phyloP scores from a whole-genome alignment of 805 yeast species.

The Grigorovia yakushimaensis region DNA sequence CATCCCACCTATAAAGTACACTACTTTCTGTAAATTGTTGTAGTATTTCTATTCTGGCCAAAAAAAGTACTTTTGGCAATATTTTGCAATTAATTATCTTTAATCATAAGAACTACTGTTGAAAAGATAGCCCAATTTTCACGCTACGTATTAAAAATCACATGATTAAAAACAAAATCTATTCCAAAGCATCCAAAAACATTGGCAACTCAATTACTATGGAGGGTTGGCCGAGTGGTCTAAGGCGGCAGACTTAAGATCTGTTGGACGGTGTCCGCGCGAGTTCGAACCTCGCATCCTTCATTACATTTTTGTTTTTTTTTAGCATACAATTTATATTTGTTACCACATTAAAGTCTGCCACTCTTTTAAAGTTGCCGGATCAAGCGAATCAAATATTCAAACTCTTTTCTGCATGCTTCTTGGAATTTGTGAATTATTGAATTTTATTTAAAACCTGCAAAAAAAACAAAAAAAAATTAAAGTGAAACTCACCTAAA shows the following conservation, averaged over 20 bases:
- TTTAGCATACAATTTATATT: too few relatives aligned
- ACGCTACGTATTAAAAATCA: too few relatives aligned
- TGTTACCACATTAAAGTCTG: not conserved
- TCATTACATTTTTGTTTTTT: slow-evolving; percentile 13
- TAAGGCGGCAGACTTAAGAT: slow-evolving; percentile 28
- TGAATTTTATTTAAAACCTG: not conserved
- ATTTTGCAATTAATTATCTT: too few relatives aligned
- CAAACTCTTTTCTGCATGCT: not conserved
- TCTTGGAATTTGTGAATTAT: not conserved
- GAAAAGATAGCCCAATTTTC: too few relatives aligned
- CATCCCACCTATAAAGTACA: too few relatives aligned
- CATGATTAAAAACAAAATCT: too few relatives aligned
- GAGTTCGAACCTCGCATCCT: slow-evolving; percentile 27
- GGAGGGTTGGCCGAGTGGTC: slow-evolving; percentile 29
- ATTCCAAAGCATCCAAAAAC: not conserved
- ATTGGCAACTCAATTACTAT: too few relatives aligned
- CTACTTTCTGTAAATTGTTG: too few relatives aligned
- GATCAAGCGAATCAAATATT: not conserved
- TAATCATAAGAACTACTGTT: too few relatives aligned
- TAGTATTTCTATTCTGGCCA: too few relatives aligned
- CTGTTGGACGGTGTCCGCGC: slow-evolving; percentile 27
- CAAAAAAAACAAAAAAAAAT: too few relatives aligned
- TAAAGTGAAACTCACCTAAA: not conserved
- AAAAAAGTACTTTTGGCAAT: too few relatives aligned
- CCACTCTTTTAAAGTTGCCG: not conserved